These are phyloP conservation scores for Tieghemiomyces parasiticus DNA, from an alignment of 192 early-diverging fungal genomes.

Conservation along the genomic window DNA sequence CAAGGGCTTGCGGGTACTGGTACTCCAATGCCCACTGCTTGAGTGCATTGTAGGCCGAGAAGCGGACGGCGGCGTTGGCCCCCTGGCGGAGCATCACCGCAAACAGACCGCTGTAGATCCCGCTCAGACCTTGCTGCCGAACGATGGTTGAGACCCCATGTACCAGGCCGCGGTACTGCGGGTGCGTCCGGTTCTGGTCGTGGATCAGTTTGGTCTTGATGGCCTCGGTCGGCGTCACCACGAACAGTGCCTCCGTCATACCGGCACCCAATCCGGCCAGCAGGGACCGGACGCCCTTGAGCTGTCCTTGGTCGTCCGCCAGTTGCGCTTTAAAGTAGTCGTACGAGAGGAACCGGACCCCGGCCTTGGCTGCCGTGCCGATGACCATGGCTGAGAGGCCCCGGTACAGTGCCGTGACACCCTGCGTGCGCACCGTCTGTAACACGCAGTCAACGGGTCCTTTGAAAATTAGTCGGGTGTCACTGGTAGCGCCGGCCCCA, in stretches of 20 bases:
- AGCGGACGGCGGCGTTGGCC: constrained; percentile 87
- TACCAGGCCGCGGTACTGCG: constrained; percentile 60
- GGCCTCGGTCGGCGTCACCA: constrained; percentile 88
- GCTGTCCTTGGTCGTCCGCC: constrained; percentile 50
- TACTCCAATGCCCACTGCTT: constrained; percentile 31
- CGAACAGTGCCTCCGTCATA: constrained; percentile 70
- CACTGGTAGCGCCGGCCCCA: neutral
- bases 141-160: constrained; percentile 60
- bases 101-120: constrained; percentile 79
- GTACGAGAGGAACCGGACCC: constrained; percentile 84
- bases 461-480: constrained; percentile 28
- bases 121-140: constrained; percentile 52
- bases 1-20: neutral
- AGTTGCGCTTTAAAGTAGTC: constrained; percentile 66
- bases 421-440: constrained; percentile 54
- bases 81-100: constrained; percentile 92
- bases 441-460: constrained; percentile 72
- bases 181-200: constrained; percentile 58
- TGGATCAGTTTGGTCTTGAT: constrained; percentile 96
- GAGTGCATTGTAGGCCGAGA: constrained; percentile 70
- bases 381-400: constrained; percentile 82
- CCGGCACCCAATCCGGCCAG: constrained; percentile 78
- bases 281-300: constrained; percentile 47
- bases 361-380: constrained; percentile 86
- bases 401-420: constrained; percentile 63